Evolutionary conservation across 2,329 filamentous ascomycete species (phyloP).

Genomic region (Clonostachys byssicola): DNA sequence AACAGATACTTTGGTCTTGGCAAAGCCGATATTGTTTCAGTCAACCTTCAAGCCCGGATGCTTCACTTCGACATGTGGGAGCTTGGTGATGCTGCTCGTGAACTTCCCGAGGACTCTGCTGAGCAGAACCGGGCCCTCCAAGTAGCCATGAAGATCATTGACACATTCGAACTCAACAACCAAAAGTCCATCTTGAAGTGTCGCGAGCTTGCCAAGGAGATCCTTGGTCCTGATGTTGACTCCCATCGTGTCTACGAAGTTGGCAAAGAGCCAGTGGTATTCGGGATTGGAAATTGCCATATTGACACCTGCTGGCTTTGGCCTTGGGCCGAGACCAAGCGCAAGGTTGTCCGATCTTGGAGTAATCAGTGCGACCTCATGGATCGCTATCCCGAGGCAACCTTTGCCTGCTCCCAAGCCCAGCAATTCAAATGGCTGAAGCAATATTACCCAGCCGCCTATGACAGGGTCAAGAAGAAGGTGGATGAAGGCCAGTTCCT

Average conservation of each 20-base stretch:
- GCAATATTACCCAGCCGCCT: slow-evolving; percentile 80
- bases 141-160: slow-evolving; percentile 83
- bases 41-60: slow-evolving; percentile 80
- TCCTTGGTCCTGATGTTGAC: slow-evolving; percentile 77
- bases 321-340: slow-evolving; percentile 97
- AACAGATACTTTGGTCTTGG: slow-evolving; percentile 74
- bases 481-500: slow-evolving; percentile 89
- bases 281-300: slow-evolving; percentile 91
- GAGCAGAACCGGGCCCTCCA: slow-evolving; percentile 84
- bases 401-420: slow-evolving; percentile 88
- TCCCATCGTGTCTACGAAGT: slow-evolving; percentile 80
- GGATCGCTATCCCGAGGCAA: slow-evolving; percentile 90
- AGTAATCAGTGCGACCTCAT: slow-evolving; percentile 94
- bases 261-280: slow-evolving; percentile 72
- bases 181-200: slow-evolving; percentile 74
- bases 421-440: slow-evolving; percentile 99
- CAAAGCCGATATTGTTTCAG: slow-evolving; percentile 80
- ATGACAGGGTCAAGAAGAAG: slow-evolving; percentile 86
- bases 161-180: slow-evolving; percentile 78
- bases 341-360: slow-evolving; percentile 94
- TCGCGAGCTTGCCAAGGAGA: slow-evolving; percentile 78
- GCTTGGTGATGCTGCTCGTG: slow-evolving; percentile 84
- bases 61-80: slow-evolving; percentile 95
- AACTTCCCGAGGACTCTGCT: slow-evolving; percentile 85
- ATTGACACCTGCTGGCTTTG: slow-evolving; percentile 99